Evolutionary conservation across 1,284 basidiomycete genomes (phyloP).

Genomic region (Phaffia rhodozyma): DNA sequence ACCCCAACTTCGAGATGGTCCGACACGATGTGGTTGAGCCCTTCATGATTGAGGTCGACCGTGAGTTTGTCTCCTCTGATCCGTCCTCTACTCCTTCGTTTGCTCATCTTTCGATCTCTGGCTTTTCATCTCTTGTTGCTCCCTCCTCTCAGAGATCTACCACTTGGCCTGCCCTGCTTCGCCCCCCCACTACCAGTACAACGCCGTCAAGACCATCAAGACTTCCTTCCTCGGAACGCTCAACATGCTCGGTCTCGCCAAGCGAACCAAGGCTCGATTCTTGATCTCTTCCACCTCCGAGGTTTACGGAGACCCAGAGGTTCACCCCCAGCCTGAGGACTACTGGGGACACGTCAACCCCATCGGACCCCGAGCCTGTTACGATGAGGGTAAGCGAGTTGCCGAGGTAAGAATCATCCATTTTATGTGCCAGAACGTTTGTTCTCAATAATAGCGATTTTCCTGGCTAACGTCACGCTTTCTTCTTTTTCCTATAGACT

Average conservation of each 20-base stretch:
- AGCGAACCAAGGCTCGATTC: constrained; percentile 92
- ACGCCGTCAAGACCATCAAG: constrained; percentile 93
- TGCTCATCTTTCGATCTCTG: constrained; percentile 12
- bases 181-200: constrained; percentile 88
- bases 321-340: constrained; percentile 89
- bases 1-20: constrained; percentile 96
- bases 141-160: constrained; percentile 61
- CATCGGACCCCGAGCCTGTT: constrained; percentile 91
- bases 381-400: constrained; percentile 95
- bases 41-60: constrained; percentile 94
- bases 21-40: constrained; percentile 94
- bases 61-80: constrained; percentile 42
- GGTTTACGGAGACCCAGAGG: constrained; percentile 93
- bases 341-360: constrained; percentile 96
- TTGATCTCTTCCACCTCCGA: constrained; percentile 89
- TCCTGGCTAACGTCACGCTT: background rate
- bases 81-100: background rate
- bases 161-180: constrained; percentile 93
- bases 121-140: background rate
- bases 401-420: constrained; percentile 43
- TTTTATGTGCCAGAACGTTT: background rate
- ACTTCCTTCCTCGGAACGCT: constrained; percentile 94
- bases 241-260: constrained; percentile 97
- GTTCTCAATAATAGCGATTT: too few species aligned
- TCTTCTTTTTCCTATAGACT: constrained; percentile 38